phyloP scores from a whole-genome alignment of 1,139 yeast species.

The Wickerhamiella infanticola region DNA sequence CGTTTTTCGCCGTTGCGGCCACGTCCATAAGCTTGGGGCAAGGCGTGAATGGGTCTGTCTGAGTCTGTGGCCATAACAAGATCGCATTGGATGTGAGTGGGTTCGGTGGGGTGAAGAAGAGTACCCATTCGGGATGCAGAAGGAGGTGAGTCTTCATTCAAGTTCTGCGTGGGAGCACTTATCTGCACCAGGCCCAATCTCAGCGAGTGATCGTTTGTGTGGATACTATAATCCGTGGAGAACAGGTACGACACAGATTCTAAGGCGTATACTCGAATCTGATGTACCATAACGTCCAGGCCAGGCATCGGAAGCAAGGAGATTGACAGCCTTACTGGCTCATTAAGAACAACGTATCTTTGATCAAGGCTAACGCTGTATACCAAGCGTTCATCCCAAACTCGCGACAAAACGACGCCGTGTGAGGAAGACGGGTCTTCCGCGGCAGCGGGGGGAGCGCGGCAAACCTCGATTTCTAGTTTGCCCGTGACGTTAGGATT shows the following conservation, averaged over 20 bases:
- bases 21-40: constrained; percentile 13
- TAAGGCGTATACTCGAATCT: constrained; percentile 55
- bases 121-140: constrained; percentile 2
- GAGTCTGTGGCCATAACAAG: constrained; percentile 16
- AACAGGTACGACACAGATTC: constrained; percentile 56
- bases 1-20: constrained; percentile 15
- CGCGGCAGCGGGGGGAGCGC: constrained; percentile 65
- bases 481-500: constrained; percentile 20
- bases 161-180: constrained; percentile 12
- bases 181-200: constrained; percentile 20
- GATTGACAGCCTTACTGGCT: constrained; percentile 43
- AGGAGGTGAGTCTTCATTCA: neutral
- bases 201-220: constrained; percentile 19
- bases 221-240: constrained; percentile 18
- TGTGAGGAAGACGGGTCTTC: constrained; percentile 34
- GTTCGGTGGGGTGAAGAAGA: constrained; percentile 13
- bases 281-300: constrained; percentile 50
- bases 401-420: constrained; percentile 52
- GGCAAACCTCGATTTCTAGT: constrained; percentile 32
- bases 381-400: constrained; percentile 68
- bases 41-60: constrained; percentile 8
- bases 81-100: constrained; percentile 9
- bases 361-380: constrained; percentile 67
- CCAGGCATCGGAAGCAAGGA: constrained; percentile 54
- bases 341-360: constrained; percentile 58